Conservation (phyloP, 768 basidiomycete species). For the Pholiota microspora region DNA sequence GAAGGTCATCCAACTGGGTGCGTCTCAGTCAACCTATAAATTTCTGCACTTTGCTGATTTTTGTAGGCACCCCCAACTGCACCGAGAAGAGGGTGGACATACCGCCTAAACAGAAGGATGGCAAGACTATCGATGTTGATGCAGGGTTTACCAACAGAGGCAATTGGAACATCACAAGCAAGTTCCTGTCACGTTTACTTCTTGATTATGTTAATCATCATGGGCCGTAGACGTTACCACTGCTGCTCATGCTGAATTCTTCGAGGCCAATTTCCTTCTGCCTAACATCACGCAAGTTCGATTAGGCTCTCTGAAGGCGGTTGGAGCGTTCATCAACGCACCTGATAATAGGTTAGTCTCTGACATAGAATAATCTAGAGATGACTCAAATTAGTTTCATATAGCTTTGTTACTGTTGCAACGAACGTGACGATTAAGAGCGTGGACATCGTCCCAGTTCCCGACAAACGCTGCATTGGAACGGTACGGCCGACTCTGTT, state of each 20-base stretch:
- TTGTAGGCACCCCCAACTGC: conserved; percentile 18
- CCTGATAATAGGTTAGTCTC: conserved; percentile 21
- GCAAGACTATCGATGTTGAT: conserved; percentile 21
- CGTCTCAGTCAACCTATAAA: not conserved
- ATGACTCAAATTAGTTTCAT: not conserved
- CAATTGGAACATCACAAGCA: conserved; percentile 28
- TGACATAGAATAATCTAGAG: not conserved
- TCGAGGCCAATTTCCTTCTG: conserved; percentile 21
- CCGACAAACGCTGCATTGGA: conserved; percentile 23
- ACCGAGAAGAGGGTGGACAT: conserved; percentile 21
- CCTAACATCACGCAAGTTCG: conserved; percentile 20
- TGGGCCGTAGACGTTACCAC: conserved; percentile 19
- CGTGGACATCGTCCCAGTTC: conserved; percentile 17
- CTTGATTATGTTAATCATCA: not conserved
- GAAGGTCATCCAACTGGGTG: conserved; percentile 15
- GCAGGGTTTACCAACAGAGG: conserved; percentile 22
- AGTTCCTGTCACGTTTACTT: not conserved
- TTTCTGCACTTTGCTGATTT: not conserved
- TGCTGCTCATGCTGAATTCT: conserved; percentile 26
- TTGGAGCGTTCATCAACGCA: conserved; percentile 25
- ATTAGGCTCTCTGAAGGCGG: conserved; percentile 11
- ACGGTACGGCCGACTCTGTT: conserved; percentile 15
- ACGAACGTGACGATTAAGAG: conserved; percentile 22
- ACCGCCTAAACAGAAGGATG: conserved; percentile 16
- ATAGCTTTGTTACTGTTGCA: conserved; percentile 21